Evolutionary conservation across 768 basidiomycete genomes (phyloP).

Genomic region (Serendipita sp.): DNA sequence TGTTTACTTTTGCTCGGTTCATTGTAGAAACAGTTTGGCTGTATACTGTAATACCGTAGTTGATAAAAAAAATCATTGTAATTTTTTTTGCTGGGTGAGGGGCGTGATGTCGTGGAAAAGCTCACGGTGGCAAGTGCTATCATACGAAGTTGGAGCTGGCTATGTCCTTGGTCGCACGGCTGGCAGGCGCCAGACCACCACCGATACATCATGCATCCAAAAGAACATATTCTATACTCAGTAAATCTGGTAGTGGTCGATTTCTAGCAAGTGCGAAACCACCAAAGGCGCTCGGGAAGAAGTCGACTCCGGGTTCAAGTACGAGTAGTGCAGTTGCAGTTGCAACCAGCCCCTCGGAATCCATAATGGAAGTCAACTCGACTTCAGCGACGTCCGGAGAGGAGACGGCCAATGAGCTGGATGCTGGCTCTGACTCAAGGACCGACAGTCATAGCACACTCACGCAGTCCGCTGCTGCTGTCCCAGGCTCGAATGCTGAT

Average conservation of each 20-base stretch:
- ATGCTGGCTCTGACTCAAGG: neutral
- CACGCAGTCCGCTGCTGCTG: neutral
- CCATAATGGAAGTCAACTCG: too few species aligned
- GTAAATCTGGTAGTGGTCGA: neutral
- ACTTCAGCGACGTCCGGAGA: too few species aligned
- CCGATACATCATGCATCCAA: neutral
- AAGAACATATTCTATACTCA: neutral
- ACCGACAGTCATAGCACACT: neutral
- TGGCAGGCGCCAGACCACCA: neutral
- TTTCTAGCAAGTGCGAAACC: neutral
- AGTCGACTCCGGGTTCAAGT: neutral
- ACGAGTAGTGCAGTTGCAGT: neutral
- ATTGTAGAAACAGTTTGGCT: neutral
- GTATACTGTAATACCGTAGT: neutral
- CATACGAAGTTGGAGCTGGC: neutral
- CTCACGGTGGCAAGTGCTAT: neutral
- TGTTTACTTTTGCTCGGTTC: neutral
- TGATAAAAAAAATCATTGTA: neutral
- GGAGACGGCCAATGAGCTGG: too few species aligned
- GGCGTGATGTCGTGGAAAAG: neutral
- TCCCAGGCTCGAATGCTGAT: neutral
- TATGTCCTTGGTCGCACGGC: neutral
- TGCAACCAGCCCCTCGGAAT: neutral
- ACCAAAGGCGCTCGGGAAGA: neutral
- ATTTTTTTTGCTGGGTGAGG: too few species aligned